Conservation (phyloP, 768 basidiomycete species). For the Glaciozyma antarctica region DNA sequence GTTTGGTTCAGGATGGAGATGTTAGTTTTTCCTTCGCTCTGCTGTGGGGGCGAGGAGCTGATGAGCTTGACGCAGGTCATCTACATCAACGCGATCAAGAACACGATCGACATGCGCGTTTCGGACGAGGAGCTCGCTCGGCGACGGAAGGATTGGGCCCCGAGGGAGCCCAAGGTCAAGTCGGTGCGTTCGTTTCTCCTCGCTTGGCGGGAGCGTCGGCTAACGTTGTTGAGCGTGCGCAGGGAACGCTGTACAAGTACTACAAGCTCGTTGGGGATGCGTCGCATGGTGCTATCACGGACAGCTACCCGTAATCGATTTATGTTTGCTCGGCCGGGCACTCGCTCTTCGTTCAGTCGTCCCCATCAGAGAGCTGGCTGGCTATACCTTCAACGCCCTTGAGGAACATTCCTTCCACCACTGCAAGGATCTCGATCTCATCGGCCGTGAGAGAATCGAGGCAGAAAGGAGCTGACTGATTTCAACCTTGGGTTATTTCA, state of each 20-base stretch:
- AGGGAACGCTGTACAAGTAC: constrained; percentile 54
- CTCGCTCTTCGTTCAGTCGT: no score
- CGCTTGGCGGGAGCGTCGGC: background rate
- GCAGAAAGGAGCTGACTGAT: no score
- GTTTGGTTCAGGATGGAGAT: constrained; percentile 37
- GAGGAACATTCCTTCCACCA: no score
- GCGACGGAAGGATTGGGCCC: constrained; percentile 63
- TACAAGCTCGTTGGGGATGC: constrained; percentile 65
- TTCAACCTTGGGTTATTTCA: no score
- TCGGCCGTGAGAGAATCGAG: no score
- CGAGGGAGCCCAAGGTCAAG: constrained; percentile 72
- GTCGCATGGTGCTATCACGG: constrained; percentile 83
- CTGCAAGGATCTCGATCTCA: no score
- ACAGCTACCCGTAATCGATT: constrained; percentile 38
- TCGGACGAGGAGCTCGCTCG: constrained; percentile 66
- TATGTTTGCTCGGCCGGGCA: background rate
- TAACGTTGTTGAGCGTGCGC: background rate
- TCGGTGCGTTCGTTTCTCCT: constrained; percentile 38
- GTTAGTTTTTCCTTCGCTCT: constrained; percentile 20
- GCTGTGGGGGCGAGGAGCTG: background rate
- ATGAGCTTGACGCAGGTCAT: constrained; percentile 43
- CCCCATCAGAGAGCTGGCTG: no score
- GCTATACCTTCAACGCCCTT: no score
- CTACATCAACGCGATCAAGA: constrained; percentile 76
- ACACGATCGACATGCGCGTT: constrained; percentile 65